Conservation (phyloP, 2,329 filamentous ascomycete species). For the Pestalotiopsis sp. region DNA sequence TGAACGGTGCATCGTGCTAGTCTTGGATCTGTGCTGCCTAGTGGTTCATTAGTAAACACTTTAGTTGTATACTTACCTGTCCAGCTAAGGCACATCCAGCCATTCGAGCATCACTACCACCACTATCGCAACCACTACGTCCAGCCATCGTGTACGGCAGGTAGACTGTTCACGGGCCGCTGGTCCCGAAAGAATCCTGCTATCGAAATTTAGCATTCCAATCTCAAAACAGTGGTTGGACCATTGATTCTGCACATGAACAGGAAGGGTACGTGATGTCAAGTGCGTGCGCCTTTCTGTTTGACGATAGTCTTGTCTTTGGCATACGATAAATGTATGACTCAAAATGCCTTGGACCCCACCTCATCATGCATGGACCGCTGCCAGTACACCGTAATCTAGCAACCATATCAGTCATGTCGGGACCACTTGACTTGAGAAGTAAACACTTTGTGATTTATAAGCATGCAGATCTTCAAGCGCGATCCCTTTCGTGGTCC, state of each 20-base stretch:
- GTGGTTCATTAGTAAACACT: neutral
- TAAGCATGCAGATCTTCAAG: neutral
- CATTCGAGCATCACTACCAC: neutral
- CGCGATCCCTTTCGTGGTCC: neutral
- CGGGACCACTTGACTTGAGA: neutral
- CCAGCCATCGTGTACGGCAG: neutral
- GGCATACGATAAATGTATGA: neutral
- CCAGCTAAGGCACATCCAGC: neutral
- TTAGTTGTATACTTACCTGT: neutral
- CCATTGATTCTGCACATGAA: neutral
- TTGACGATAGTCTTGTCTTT: neutral
- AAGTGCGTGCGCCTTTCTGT: neutral
- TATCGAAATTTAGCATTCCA: neutral
- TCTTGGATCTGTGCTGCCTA: neutral
- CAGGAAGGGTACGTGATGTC: neutral
- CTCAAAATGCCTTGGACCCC: neutral
- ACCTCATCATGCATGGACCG: neutral
- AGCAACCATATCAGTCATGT: neutral
- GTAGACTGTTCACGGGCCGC: neutral
- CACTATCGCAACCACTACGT: neutral
- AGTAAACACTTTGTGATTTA: neutral
- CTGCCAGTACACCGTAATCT: neutral
- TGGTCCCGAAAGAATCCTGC: neutral
- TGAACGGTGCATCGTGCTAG: neutral
- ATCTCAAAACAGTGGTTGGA: neutral